Conservation (phyloP, 2,329 filamentous ascomycete species). For the Colletotrichum theobromicola region DNA sequence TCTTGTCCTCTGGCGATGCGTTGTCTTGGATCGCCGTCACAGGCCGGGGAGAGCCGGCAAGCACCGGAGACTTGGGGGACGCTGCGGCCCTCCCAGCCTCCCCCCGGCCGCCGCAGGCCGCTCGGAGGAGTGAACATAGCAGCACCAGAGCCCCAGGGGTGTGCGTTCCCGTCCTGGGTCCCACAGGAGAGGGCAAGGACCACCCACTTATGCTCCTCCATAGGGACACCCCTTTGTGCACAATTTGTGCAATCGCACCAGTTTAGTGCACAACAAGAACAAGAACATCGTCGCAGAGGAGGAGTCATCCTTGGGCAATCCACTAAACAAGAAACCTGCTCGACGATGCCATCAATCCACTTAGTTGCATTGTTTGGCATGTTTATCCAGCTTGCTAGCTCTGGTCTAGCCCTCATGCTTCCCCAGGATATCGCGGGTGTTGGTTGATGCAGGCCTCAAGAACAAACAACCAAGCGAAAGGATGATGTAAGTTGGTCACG, state of each 20-base stretch:
- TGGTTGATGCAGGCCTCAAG: neutral
- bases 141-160: neutral
- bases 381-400: neutral
- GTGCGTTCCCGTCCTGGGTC: neutral
- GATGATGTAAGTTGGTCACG: neutral
- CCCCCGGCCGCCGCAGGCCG: neutral
- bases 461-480: neutral
- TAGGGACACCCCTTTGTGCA: slow-evolving; percentile 9
- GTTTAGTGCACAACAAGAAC: neutral
- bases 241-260: neutral
- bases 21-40: slow-evolving; percentile 15
- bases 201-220: neutral
- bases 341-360: neutral
- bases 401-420: neutral
- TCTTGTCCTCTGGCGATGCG: neutral
- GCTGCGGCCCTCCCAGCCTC: neutral
- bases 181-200: neutral
- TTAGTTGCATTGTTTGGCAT: neutral
- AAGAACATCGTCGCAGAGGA: neutral
- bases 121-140: slow-evolving; percentile 4
- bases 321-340: slow-evolving; percentile 20
- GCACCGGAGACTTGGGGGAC: neutral
- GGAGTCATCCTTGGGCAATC: slow-evolving; percentile 6
- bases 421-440: neutral
- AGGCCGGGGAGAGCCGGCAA: slow-evolving; percentile 18